Evolutionary conservation across 2,329 filamentous ascomycete species (phyloP), one percentile per base, ranked within the genome.

Genomic region (Nannizziopsis barbatae): DNA sequence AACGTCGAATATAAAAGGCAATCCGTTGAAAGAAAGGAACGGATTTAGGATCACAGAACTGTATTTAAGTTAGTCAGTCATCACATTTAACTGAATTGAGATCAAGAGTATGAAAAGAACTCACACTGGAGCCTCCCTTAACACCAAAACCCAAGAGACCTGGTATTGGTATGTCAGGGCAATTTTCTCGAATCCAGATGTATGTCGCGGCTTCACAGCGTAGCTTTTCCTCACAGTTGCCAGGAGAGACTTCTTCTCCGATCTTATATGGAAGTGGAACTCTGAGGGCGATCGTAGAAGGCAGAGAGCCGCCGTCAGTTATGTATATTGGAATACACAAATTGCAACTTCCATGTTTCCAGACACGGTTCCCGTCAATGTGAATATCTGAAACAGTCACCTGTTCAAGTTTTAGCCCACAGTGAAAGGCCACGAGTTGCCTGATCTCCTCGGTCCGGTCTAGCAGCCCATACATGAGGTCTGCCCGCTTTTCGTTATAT

Each of bases 141-240:
- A 64, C 51, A 7, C 60, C 56, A 47, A 56, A 56, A 6, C 56
- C 56, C 18, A 46, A 46, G 5, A 58, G 47, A 11, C 42, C 45
- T 6, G 55, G 52, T 22, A 53, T 52, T 12, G 52, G 52, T 36
- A 57, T 39, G 32, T 50, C 50, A 12, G 53, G 52, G 40, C 53
- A 56, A 18, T 55, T 53, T 41, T 53, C 40, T 14, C 50, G 40
- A 18, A 56, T 47, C 55, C 52, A 57, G n/a, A 54, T 50, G 35
- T 55, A 56, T 10, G 56, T 53, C 38, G 50, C 53, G 44, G 52
- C 55, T 40, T 58, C 55, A 32, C 47, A 53, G 9, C 55, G 56
- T 32, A 57, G 12, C 38, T 55, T 58, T 39, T 58, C 56, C 37
- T 58, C 55, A 20, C 39, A 33, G 42, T 57, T 57, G 7, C 55